phyloP scores from a whole-genome alignment of 176 grass and related monocot genomes.

The Bromus sterilis region DNA sequence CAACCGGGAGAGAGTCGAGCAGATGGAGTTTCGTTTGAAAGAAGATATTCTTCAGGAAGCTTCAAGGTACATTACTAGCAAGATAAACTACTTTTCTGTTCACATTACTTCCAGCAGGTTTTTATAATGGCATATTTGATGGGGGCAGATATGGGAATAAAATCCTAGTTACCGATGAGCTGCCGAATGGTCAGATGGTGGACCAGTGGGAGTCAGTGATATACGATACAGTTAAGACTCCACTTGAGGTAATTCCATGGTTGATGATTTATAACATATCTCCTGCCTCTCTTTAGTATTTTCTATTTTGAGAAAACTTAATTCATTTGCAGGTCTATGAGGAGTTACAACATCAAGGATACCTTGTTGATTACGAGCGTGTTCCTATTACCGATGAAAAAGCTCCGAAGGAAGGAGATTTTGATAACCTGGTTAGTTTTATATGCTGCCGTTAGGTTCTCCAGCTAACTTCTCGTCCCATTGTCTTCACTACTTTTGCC shows the following conservation, averaged over 20 bases:
- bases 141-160: constrained; percentile 76
- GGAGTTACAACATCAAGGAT: constrained; percentile 80
- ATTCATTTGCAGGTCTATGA: constrained; percentile 80
- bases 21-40: constrained; percentile 99
- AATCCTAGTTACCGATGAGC: constrained; percentile 95
- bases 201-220: constrained; percentile 85
- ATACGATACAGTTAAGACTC: constrained; percentile 81
- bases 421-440: constrained; percentile 90
- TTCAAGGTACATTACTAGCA: constrained; percentile 45
- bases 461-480: constrained; percentile 6
- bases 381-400: constrained; percentile 99
- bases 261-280: not conserved
- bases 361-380: constrained; percentile 92
- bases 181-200: constrained; percentile 98
- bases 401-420: constrained; percentile 95
- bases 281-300: constrained; percentile 12
- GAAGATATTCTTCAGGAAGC: constrained; percentile 96
- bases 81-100: constrained; percentile 10
- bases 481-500: not conserved
- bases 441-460: not conserved
- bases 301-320: constrained; percentile 20
- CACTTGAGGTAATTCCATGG: constrained; percentile 64
- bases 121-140: constrained; percentile 34
- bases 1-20: constrained; percentile 92
- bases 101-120: not conserved